Evolutionary conservation across 192 early-diverging fungal species (phyloP).

Genomic region (Coemansia sp.): DNA sequence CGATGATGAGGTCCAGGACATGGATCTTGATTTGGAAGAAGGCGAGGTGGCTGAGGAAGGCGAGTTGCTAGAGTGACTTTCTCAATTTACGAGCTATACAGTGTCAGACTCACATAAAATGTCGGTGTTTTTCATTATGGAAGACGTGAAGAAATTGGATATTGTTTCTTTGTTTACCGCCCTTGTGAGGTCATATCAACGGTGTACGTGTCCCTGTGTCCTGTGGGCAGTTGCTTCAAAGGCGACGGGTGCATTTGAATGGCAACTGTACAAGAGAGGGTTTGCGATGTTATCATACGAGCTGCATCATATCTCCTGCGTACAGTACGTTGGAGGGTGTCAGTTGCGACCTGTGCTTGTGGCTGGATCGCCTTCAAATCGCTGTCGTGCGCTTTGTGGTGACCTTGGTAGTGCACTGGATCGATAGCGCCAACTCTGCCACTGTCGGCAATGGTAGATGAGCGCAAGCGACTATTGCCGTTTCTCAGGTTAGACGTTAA

Average conservation of each 20-base stretch:
- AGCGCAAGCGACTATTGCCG: background rate
- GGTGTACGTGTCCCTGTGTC: constrained; percentile 24
- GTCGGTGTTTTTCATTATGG: no score
- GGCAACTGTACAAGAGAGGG: constrained; percentile 44
- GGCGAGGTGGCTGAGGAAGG: constrained; percentile 49
- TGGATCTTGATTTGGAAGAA: constrained; percentile 38
- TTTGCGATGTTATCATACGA: constrained; percentile 22
- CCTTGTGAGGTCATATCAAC: constrained; percentile 27
- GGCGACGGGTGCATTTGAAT: constrained; percentile 49
- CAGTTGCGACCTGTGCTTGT: background rate
- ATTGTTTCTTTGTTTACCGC: background rate
- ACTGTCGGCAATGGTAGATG: constrained; percentile 15
- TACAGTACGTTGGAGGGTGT: constrained; percentile 6
- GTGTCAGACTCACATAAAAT: background rate
- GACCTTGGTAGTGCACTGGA: background rate
- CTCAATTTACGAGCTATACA: no score
- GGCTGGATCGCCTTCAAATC: background rate
- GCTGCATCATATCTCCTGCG: constrained; percentile 40
- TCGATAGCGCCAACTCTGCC: background rate
- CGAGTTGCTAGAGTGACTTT: constrained; percentile 33
- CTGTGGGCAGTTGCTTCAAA: constrained; percentile 6
- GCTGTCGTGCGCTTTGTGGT: background rate
- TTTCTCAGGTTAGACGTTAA: background rate
- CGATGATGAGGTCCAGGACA: constrained; percentile 35
- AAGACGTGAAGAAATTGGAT: no score